Evolutionary conservation across 768 basidiomycete genomes (phyloP), one percentile per base, ranked within the genome.

Genomic region (Russula brevipes): DNA sequence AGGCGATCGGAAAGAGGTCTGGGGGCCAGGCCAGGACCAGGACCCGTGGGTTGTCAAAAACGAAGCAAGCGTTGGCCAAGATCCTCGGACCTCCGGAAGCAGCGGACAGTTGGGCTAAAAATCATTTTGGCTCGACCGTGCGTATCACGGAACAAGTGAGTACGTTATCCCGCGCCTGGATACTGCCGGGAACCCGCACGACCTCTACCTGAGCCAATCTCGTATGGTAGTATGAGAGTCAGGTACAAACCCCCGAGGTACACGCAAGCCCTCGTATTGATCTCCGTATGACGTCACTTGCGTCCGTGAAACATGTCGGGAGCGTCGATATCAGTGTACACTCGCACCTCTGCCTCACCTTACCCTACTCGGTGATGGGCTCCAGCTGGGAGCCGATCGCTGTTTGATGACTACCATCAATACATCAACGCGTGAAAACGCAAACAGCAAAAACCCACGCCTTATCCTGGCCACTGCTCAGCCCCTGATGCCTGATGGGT

Each of bases 201-300:
- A 51, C 33, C 59, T 50, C 50, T 41, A 59, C 24, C 50, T 50
- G 58, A 59, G 50, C 41, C 12, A 19, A 53, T 47, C 11, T 44
- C 50, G 24, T 24, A 24, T 24, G 24, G 24, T 24, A 24, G 47
- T 33, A 41, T 41, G 16, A n/a, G 33, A 35, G 10, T 5, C 42
- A 45, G 33, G 56, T 24, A 57, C 56, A 9, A 45, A 39, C 12
- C 10, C 14, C 12, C 54, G 17, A 56, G 33, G 54, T 44, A 45
- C 54, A 11, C 4, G 2, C 11, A 7, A 33, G 31, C 16, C 30
- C 19, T 56, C 30, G 41, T 24, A 24, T 14, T 14, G 41, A 14
- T 4, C n/a, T 33, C 6, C 9, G 45, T 45, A 19, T 60, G 59
- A 60, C 59, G 59, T 60, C 59, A 60, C 24, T 24, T 2, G 14